Conservation (phyloP, 108 stramenopile genomes). For the Cyclotella kingstonii region DNA sequence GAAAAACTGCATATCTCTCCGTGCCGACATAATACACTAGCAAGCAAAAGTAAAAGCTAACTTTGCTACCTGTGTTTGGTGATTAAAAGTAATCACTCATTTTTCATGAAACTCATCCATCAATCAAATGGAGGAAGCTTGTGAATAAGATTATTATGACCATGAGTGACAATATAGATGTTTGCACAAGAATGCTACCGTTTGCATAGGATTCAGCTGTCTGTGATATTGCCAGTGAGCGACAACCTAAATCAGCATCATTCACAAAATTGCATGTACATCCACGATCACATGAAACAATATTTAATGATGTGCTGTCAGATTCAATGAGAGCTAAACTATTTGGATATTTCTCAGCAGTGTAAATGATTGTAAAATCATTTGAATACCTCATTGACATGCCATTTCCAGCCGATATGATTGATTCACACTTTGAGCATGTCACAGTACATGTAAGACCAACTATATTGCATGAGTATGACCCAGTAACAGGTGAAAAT, state of each 20-base stretch:
- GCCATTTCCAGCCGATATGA: slow-evolving; percentile 6
- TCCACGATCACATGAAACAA: slow-evolving; percentile 19
- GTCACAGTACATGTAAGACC: slow-evolving; percentile 22
- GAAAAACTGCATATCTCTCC: too few relatives aligned
- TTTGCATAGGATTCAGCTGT: background rate
- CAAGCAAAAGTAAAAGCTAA: too few relatives aligned
- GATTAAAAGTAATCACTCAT: too few relatives aligned
- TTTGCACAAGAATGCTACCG: background rate
- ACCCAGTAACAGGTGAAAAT: slow-evolving; percentile 29
- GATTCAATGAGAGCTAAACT: slow-evolving; percentile 11
- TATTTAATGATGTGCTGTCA: background rate
- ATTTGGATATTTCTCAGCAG: background rate
- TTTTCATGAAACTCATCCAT: too few relatives aligned
- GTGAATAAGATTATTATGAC: too few relatives aligned
- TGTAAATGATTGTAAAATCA: slow-evolving; percentile 24
- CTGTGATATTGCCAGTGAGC: background rate
- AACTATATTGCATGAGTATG: slow-evolving; percentile 7
- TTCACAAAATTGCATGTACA: slow-evolving; percentile 25
- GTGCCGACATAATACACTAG: too few relatives aligned
- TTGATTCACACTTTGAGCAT: slow-evolving; percentile 14
- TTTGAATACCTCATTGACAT: slow-evolving; percentile 12
- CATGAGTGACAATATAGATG: too few relatives aligned
- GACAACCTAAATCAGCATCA: slow-evolving; percentile 20
- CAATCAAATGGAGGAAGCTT: too few relatives aligned
- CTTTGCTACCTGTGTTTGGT: too few relatives aligned